Conservation (phyloP, 345 rosid genomes). For the Anacardium occidentale region DNA sequence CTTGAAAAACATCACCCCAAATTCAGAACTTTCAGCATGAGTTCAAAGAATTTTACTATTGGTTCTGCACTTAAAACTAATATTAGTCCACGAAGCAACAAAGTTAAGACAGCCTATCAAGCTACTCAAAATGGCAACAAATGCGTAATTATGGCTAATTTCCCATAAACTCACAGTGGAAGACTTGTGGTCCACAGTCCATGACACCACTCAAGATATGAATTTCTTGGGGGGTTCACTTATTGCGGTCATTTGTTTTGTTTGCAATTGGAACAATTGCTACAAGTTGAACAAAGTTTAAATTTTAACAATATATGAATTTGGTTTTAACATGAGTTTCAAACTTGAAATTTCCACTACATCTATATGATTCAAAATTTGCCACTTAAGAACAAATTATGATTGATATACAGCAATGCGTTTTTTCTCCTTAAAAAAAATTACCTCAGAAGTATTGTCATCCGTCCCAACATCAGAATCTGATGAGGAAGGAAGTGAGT, state of each 20-base stretch:
- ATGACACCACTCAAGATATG: not conserved
- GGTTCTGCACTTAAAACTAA: not conserved
- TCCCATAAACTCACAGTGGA: not conserved
- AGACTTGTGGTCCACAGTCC: not conserved
- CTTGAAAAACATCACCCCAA: not conserved
- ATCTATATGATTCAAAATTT: not conserved
- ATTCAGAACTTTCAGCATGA: not conserved
- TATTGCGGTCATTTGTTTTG: not conserved
- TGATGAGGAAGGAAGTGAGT: constrained; percentile 62
- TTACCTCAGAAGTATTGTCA: constrained; percentile 86
- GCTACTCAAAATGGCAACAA: not conserved
- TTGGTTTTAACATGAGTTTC: not conserved
- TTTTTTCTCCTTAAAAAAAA: not conserved
- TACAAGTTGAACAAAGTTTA: not conserved
- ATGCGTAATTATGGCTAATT: not conserved
- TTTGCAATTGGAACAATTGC: not conserved
- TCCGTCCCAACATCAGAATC: constrained; percentile 61
- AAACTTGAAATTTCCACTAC: not conserved
- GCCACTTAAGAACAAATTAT: not conserved
- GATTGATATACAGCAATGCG: not conserved
- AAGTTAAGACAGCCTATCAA: not conserved
- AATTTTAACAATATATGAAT: not conserved
- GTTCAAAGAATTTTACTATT: not conserved
- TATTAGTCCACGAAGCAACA: not conserved
- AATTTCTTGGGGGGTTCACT: not conserved